These are phyloP conservation scores for Lippia alba DNA, from an alignment of 305 asterid genomes.

Conservation along the genomic window DNA sequence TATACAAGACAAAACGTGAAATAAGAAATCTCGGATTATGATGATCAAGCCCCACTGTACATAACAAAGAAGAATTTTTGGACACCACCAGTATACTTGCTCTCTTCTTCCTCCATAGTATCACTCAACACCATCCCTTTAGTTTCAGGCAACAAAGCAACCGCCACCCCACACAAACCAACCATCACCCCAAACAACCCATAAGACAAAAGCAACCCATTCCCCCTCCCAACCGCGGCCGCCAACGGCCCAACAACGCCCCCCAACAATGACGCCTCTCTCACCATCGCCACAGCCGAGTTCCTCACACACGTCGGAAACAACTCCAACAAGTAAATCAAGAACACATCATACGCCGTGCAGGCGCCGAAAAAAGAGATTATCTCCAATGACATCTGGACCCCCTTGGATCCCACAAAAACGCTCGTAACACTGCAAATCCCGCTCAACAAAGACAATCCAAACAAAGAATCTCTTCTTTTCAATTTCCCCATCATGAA, in stretches of 20 bases:
- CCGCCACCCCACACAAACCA: conserved; percentile 38
- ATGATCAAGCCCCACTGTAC: no score
- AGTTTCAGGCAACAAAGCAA: conserved; percentile 45
- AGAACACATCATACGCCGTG: conserved; percentile 27
- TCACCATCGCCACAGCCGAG: conserved; percentile 39
- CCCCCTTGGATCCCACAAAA: conserved; percentile 22
- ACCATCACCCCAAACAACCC: conserved; percentile 45
- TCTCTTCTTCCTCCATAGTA: conserved; percentile 37
- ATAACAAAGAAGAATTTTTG: no score
- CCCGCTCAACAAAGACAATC: conserved; percentile 40
- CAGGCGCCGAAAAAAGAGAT: conserved; percentile 36
- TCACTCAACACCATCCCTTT: conserved; percentile 32
- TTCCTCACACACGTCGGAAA: conserved; percentile 24
- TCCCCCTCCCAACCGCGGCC: conserved; percentile 32
- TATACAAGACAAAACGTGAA: no score
- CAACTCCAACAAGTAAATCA: conserved; percentile 16
- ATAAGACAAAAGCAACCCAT: conserved; percentile 31
- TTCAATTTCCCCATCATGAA: conserved; percentile 31
- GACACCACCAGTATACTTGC: not conserved
- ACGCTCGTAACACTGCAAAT: conserved; percentile 31
- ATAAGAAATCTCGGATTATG: no score
- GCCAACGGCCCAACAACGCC: conserved; percentile 38
- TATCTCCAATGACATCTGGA: conserved; percentile 33
- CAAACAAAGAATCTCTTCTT: conserved; percentile 39
- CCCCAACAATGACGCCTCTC: conserved; percentile 39